A percentile compares a stretch with the other conserved stretches of the same genome.
Evolutionary conservation across 1,284 basidiomycete genomes (phyloP).

Genomic region (Xanthoconium separans): DNA sequence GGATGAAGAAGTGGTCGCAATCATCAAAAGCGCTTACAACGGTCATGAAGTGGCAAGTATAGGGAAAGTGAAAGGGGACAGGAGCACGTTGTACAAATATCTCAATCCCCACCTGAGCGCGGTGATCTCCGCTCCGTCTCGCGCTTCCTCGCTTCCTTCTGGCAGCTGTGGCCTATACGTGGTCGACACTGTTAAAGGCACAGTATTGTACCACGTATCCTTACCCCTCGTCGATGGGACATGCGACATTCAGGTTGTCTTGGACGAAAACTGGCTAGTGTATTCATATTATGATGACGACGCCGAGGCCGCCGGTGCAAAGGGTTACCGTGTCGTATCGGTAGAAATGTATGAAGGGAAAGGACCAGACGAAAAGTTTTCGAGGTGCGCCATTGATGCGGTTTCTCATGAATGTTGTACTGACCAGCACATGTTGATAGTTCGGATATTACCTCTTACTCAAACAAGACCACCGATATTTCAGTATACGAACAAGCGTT

Average conservation of each 20-base stretch:
- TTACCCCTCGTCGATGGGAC: conserved; percentile 45
- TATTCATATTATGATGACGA: conserved; percentile 78
- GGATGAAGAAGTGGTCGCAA: conserved; percentile 49
- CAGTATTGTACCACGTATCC: conserved; percentile 63
- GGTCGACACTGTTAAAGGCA: conserved; percentile 79
- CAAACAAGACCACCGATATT: conserved; percentile 50
- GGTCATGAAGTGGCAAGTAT: conserved; percentile 67
- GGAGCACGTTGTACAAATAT: conserved; percentile 92
- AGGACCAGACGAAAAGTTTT: conserved; percentile 60
- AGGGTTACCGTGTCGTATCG: conserved; percentile 71
- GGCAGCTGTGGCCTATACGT: conserved; percentile 65
- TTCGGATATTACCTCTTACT: conserved; percentile 72
- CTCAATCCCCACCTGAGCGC: conserved; percentile 82
- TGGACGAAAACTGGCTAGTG: conserved; percentile 94
- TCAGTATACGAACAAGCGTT: conserved; percentile 71
- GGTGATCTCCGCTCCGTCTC: conserved; percentile 50
- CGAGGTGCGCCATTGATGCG: conserved; percentile 49
- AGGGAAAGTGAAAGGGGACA: conserved; percentile 84
- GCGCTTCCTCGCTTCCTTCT: not conserved
- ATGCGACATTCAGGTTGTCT: conserved; percentile 66
- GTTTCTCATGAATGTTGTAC: not conserved
- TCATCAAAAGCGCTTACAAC: conserved; percentile 46
- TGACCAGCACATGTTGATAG: conserved; percentile 38
- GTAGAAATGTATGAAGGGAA: conserved; percentile 87
- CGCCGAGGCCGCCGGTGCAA: conserved; percentile 47